These are phyloP conservation scores for Cymbidium sinense DNA, from an alignment of 106 monocot species.

Conservation along the genomic window DNA sequence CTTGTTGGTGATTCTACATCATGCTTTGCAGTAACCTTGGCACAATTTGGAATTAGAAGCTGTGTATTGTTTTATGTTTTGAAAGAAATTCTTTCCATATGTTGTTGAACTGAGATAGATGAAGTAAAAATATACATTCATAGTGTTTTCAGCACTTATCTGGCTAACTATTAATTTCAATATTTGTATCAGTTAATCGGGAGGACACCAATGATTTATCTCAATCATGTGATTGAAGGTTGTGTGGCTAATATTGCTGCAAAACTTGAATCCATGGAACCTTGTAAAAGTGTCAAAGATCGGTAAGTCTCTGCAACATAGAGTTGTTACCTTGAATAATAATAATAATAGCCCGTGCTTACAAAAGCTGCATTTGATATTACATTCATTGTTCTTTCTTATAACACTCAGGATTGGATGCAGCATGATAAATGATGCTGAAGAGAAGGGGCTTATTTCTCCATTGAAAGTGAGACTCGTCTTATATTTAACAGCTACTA, in stretches of 20 bases:
- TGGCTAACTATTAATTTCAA: neutral
- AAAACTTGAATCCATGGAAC: constrained; percentile 98
- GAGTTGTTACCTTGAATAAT: neutral
- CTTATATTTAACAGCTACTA: constrained; percentile 4
- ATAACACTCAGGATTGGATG: constrained; percentile 61
- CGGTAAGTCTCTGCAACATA: constrained; percentile 30
- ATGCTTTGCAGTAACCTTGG: too few species aligned
- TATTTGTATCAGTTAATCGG: constrained; percentile 68
- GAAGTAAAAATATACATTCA: neutral
- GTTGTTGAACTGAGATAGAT: neutral
- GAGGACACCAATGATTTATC: constrained; percentile 95
- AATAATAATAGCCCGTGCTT: too few species aligned
- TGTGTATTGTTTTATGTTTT: too few species aligned
- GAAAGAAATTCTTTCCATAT: neutral
- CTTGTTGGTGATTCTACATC: too few species aligned
- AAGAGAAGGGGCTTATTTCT: constrained; percentile 72
- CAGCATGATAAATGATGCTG: constrained; percentile 92
- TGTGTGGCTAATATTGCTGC: constrained; percentile 97
- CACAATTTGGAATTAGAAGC: too few species aligned
- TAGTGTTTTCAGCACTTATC: neutral
- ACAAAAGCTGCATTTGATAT: neutral
- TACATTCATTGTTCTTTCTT: neutral
- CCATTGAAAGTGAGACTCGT: constrained; percentile 48
- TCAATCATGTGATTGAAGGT: constrained; percentile 80
- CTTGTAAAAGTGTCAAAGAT: constrained; percentile 95